Percentiles rank a stretch among this genome's conserved stretches.
Conservation (phyloP, 768 basidiomycete species). For the Leccinum variicolor region DNA sequence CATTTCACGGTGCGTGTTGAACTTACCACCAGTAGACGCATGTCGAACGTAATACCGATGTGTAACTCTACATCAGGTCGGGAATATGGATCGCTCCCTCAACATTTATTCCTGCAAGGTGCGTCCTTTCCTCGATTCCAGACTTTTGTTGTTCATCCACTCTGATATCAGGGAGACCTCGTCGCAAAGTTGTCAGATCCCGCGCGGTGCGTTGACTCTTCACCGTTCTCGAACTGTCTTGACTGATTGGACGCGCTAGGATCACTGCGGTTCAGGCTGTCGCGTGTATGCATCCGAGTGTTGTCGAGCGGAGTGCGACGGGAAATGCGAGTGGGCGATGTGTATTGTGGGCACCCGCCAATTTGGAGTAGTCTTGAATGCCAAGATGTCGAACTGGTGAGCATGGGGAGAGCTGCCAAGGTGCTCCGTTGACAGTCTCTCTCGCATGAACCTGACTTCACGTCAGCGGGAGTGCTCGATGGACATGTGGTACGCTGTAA, state of each 20-base stretch:
- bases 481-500: too few relatives aligned
- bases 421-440: too few relatives aligned
- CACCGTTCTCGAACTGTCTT: background rate
- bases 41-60: background rate
- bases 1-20: conserved; percentile 67
- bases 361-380: background rate
- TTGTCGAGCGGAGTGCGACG: conserved; percentile 70
- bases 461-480: too few relatives aligned
- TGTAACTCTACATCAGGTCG: conserved; percentile 45
- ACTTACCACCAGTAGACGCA: background rate
- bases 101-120: conserved; percentile 76
- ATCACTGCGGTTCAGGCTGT: conserved; percentile 87
- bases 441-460: too few relatives aligned
- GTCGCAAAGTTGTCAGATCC: conserved; percentile 61
- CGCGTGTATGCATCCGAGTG: conserved; percentile 78
- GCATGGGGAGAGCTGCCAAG: too few relatives aligned
- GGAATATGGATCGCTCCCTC: conserved; percentile 74
- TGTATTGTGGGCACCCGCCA: conserved; percentile 66
- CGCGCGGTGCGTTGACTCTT: conserved; percentile 39
- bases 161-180: conserved; percentile 56
- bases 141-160: background rate
- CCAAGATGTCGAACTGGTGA: background rate
- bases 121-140: background rate
- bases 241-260: conserved; percentile 31
- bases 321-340: conserved; percentile 81